Base-by-base conservation (phyloP, 192 early-diverging fungal genomes). In the Endogone sp. region DNA sequence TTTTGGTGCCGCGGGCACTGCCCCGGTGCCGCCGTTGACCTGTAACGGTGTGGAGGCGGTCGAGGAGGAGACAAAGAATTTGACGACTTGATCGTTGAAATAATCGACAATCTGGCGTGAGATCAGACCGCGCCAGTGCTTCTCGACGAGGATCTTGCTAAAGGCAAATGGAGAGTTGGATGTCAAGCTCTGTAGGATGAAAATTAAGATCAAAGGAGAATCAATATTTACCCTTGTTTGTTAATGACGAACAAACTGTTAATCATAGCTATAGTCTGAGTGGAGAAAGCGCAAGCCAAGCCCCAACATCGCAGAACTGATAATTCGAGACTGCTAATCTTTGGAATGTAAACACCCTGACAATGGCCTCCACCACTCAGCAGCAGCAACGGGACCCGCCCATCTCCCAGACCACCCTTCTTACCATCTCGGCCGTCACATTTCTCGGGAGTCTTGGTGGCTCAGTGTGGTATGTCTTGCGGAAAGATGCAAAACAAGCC, bases 121-220 rank as follows among this genome's bases (percentile, higher is more conserved):
- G 71, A 89, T 84, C 57, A 80, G 66, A 63, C 87, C 83, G 60
- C 90, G 84, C 90, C 91, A 95, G 73, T 94, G 94, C 64, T 95
- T 95, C 74, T 95, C 90, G 58, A 95, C 90, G 61, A 95, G 85
- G 55, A 93, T 87, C 73, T 88, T 90, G 25, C 92, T 95, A 73
- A 61, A 60, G 63, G 20, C 30, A 65, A 37, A 23, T 54, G 22
- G 23, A 61, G 23, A 60, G 16, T 26, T 32, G 22, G 10, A 28
- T 24, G 9, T 56, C 23, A 16, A 10, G 44, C 16, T 55, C 3
- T 28, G 23, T 61, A 59, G 25, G 22, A 3, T 65, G 49, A 20
- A 28, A 30, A 16, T 49, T 3, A 23, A 28, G 26, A 16, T 55
- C n/a, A n/a, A n/a, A 24, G 9, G 21, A 56, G 31, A 13, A 16